Base-by-base conservation (phyloP, 75 land plant species). In the Picea sitchensis region DNA sequence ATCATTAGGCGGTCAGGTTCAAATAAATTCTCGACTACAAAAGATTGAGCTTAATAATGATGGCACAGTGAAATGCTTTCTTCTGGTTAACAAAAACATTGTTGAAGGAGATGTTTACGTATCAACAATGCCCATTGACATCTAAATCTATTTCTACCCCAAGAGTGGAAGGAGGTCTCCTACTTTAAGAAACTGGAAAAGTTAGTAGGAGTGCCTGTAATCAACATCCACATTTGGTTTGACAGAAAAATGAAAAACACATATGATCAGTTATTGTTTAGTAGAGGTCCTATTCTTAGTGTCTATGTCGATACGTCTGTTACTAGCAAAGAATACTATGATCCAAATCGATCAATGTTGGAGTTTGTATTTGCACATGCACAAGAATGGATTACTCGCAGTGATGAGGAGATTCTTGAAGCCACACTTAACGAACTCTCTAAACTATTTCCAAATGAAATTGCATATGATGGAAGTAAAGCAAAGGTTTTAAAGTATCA, bases 351-450 rank as follows among this genome's bases (percentile, higher is more conserved):
- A 41, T 97, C 99, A 21, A 97, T 97, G 99, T 77, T 97, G 85
- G 99, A 97, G 81, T 86, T 97, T 72, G 98, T 97, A 64, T 97
- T 97, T 87, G 99, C 99, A 23, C 99, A 98, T 67, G 99, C 99
- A 57, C 98, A 97, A 76, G 86, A 95, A 82, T 97, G 98, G 96
- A 95, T 97, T 18, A 82, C 82, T 65, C 80, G 91, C 31, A 95
- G 98, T 85, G 98, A 97, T 68, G 82, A 77, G 26, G 98, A 95
- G 21, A 97, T 97, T 34, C 90, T 97, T 76, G 94, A 97, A 78
- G 99, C 98, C 30, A 95, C 99, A 36, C 38, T 36, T 36, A 36
- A 82, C 76, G 99, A 96, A 79, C 89, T 96, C 4, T 84, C 95
- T 41, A 96, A 86, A 73, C 90, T 96, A n/a, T 96, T 96, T 76